phyloP scores from a whole-genome alignment of 805 yeast genomes.

The Lachancea sp. region DNA sequence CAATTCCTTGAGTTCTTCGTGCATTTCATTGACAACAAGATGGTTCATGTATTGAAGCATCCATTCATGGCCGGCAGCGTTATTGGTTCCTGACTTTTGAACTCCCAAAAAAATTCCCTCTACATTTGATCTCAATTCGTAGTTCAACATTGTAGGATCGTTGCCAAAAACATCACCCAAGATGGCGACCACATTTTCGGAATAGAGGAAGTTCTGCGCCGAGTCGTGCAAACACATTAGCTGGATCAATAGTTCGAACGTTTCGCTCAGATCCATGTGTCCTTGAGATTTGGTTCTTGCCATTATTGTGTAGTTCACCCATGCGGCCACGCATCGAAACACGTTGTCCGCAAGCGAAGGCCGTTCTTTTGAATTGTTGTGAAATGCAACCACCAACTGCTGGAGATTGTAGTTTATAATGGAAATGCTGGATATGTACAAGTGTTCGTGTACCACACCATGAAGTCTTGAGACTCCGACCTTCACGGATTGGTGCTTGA shows the following conservation, averaged over 20 bases:
- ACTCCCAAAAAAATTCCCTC: constrained; percentile 31
- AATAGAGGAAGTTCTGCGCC: constrained; percentile 20
- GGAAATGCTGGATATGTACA: constrained; percentile 30
- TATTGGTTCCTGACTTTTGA: constrained; percentile 16
- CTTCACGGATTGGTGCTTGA: constrained; percentile 26
- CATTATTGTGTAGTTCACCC: constrained; percentile 30
- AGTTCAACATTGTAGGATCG: constrained; percentile 27
- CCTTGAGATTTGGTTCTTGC: constrained; percentile 25
- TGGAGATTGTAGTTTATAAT: constrained; percentile 24
- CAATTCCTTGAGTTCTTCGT: constrained; percentile 28
- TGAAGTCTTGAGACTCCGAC: constrained; percentile 25
- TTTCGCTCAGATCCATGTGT: constrained; percentile 27
- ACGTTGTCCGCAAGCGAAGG: constrained; percentile 13
- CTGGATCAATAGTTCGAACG: constrained; percentile 25
- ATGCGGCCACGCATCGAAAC: constrained; percentile 25
- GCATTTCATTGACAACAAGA: constrained; percentile 28
- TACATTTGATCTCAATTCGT: constrained; percentile 25
- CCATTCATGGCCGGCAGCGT: constrained; percentile 25
- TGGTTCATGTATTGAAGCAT: constrained; percentile 31
- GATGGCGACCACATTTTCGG: constrained; percentile 23
- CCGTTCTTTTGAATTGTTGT: background rate
- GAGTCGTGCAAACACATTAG: constrained; percentile 28
- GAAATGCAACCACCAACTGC: constrained; percentile 1
- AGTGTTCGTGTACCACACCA: constrained; percentile 28
- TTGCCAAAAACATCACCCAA: constrained; percentile 27